Evolutionary conservation across 345 rosid genomes (phyloP), one percentile per base, ranked within the genome.

Genomic region (Stellera chamaejasme): DNA sequence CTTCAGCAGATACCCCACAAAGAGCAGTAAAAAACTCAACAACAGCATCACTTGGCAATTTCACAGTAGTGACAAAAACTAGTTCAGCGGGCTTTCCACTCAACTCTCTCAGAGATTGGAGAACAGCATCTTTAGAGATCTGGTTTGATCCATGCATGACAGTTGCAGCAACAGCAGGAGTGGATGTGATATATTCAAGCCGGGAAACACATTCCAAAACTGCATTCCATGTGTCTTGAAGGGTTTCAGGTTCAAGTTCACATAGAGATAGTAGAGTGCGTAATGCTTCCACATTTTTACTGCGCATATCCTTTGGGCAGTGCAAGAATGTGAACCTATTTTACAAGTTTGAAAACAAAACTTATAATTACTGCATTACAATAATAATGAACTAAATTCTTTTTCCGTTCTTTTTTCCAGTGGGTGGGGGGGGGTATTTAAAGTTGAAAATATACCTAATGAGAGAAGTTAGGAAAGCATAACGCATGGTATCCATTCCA

Each of bases 401-500:
- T 32, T 32, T 32, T 32, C 9, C 8, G 1, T 32, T 32, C 23
- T 1, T 32, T 32, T 32, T 32, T 32, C 8, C 0, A 2, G 39
- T 19, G 0, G 36, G 36, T 4, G 39, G 39, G 39, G 39, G 39
- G 39, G 39, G 4, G 0, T 32, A 7, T 0, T 32, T 5, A 4
- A 32, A 0, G 39, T 32, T 1, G 39, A 47, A 69, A 32, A 23
- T 57, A 60, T 69, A 86, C 97, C 97, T 80, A 70, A 86, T 85
- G 69, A 89, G 81, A 26, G 97, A 89, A 43, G 97, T 89, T 67
- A 89, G 66, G 70, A 83, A 89, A 58, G 97, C 97, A 76, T 89
- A 89, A 47, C 97, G 95, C 92, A 86, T 86, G 54, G 97, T 89
- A 72, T 86, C 95, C 97, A 89, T 89, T 69, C 95, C 90, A 69